Conservation (phyloP, 1,284 basidiomycete genomes). For the Prillingera fragicola region DNA sequence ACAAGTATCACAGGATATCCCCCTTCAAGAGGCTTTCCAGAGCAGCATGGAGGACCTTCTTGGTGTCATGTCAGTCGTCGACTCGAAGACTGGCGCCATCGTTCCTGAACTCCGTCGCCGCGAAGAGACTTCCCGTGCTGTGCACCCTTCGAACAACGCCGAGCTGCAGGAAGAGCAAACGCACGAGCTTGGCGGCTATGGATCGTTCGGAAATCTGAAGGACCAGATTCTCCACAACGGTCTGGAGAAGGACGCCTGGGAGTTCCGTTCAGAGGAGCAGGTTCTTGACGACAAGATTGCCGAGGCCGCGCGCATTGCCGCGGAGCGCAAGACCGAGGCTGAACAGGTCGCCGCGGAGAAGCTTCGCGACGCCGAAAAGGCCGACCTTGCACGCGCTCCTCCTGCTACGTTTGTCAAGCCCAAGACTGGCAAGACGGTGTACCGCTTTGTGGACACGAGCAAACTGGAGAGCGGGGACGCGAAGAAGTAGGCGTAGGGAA, state of each 20-base stretch:
- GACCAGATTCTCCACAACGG: conserved; percentile 11
- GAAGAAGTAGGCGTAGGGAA: conserved; percentile 1
- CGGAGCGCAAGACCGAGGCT: background rate
- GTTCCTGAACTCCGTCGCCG: conserved; percentile 2
- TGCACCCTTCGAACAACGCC: conserved; percentile 28
- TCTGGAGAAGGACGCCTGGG: conserved; percentile 39
- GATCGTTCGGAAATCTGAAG: conserved; percentile 29
- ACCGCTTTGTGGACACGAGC: conserved; percentile 20
- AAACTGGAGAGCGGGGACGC: background rate
- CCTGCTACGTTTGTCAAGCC: background rate
- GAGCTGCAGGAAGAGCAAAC: conserved; percentile 41
- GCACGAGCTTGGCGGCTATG: conserved; percentile 27
- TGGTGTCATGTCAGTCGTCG: conserved; percentile 19
- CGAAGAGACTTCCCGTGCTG: conserved; percentile 16
- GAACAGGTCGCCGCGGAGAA: too few species aligned
- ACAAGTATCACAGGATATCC: conserved; percentile 23
- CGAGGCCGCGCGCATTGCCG: too few species aligned
- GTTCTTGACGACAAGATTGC: background rate
- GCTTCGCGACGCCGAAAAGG: background rate
- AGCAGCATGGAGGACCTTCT: conserved; percentile 43
- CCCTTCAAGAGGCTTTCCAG: conserved; percentile 42
- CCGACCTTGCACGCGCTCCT: background rate
- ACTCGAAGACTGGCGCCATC: conserved; percentile 16
- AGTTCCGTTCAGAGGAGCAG: conserved; percentile 40
- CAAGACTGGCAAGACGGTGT: conserved; percentile 6